Evolutionary conservation across 2,329 filamentous ascomycete species (phyloP).

Genomic region (Leptodontidium sp.): DNA sequence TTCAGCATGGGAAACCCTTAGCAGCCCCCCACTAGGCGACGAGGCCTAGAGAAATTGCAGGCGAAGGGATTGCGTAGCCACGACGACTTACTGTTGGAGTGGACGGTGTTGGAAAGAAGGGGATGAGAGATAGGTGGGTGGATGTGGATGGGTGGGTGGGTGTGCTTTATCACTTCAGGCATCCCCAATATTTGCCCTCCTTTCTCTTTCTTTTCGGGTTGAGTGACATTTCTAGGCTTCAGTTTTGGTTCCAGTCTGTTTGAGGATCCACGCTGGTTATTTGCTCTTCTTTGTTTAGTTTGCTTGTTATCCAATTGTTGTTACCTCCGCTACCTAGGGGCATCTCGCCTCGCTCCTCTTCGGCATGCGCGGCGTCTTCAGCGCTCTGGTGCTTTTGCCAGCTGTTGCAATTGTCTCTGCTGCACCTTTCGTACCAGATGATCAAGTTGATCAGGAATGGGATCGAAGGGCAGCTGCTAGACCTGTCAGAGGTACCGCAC

Average conservation of each 20-base stretch:
- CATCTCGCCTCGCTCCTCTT: not conserved
- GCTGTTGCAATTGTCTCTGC: slow-evolving; percentile 31
- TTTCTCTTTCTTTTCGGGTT: not conserved
- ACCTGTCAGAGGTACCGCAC: slow-evolving; percentile 14
- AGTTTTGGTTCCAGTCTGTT: too few relatives aligned
- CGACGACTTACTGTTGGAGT: not conserved
- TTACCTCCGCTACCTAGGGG: not conserved
- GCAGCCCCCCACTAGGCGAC: slow-evolving; percentile 20
- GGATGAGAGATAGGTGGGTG: too few relatives aligned
- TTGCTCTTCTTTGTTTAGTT: too few relatives aligned
- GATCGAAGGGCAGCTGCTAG: slow-evolving; percentile 21
- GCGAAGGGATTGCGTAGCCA: slow-evolving; percentile 10
- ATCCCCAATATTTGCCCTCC: slow-evolving; percentile 7
- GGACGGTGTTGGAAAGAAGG: not conserved
- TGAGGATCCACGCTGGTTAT: too few relatives aligned
- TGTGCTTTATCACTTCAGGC: slow-evolving; percentile 22
- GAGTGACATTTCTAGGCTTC: not conserved
- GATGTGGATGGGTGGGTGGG: not conserved
- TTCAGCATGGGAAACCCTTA: too few relatives aligned
- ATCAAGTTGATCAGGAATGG: slow-evolving; percentile 21
- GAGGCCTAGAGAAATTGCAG: slow-evolving; percentile 20
- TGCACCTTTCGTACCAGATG: slow-evolving; percentile 38
- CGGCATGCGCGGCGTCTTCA: slow-evolving; percentile 45
- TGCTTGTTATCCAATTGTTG: not conserved
- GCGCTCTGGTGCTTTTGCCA: slow-evolving; percentile 44